Conservation (phyloP, 371 early-diverging fungal species). For the Basidiobolus meristosporus region DNA sequence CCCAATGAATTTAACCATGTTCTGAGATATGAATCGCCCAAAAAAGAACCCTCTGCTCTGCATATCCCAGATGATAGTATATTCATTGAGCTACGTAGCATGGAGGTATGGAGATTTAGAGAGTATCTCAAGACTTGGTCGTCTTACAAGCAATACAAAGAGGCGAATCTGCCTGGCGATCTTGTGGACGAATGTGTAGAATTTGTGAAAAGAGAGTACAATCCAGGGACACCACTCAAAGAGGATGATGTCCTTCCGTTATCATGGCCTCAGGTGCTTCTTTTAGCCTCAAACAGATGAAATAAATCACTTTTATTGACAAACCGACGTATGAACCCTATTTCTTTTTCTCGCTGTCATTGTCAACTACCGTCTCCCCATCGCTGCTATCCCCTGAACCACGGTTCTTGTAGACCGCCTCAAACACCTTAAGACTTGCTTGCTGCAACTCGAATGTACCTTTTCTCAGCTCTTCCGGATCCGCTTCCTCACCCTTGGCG, state of each 20-base stretch:
- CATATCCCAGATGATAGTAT: no score
- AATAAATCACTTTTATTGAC: slow-evolving; percentile 1
- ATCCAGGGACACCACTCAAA: no score
- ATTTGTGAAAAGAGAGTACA: no score
- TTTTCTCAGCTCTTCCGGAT: slow-evolving; percentile 52
- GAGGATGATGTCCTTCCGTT: no score
- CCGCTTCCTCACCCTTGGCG: slow-evolving; percentile 37
- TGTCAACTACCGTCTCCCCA: neutral
- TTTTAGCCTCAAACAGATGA: neutral
- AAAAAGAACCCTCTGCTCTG: no score
- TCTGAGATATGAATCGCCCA: no score
- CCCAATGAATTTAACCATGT: no score
- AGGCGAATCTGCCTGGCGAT: neutral
- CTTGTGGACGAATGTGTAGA: neutral
- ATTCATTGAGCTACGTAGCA: neutral
- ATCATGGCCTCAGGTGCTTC: no score
- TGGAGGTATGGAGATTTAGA: neutral
- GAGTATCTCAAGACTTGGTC: neutral
- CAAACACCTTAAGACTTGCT: slow-evolving; percentile 81
- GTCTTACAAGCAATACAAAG: neutral
- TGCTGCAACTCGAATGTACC: slow-evolving; percentile 71
- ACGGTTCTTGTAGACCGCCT: slow-evolving; percentile 85
- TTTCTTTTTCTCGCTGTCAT: neutral
- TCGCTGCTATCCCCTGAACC: slow-evolving; percentile 7
- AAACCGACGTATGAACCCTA: no score